Evolutionary conservation across 164 flowering plant genomes (phyloP).

Genomic region (Vitis riparia): DNA sequence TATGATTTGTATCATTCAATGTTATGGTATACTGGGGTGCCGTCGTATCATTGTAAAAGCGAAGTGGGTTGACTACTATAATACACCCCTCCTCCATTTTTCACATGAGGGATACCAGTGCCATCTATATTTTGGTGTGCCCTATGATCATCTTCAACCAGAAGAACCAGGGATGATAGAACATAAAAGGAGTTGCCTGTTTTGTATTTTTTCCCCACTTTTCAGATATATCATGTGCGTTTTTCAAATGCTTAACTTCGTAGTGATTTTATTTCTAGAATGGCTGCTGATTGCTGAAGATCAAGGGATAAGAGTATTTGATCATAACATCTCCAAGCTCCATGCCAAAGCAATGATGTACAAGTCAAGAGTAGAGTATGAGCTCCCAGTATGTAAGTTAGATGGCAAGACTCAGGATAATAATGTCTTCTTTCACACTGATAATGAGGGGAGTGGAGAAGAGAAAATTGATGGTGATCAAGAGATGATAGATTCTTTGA

Average conservation of each 20-base stretch:
- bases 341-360: conserved; percentile 20
- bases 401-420: not conserved
- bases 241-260: not conserved
- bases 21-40: not conserved
- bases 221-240: not conserved
- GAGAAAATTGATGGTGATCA: conserved; percentile 12
- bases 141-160: too few relatives aligned
- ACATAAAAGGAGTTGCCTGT: not conserved
- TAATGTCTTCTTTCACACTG: not conserved
- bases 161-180: not conserved
- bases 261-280: conserved; percentile 17
- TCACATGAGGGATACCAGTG: too few relatives aligned
- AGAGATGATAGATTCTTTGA: conserved; percentile 26
- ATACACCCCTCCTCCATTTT: not conserved
- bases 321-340: conserved; percentile 13
- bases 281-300: conserved; percentile 37
- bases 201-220: not conserved
- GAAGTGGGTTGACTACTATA: not conserved
- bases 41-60: not conserved
- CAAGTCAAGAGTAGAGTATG: conserved; percentile 15
- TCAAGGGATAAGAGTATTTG: conserved; percentile 31
- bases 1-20: not conserved
- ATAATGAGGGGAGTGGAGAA: not conserved
- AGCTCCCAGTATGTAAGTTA: conserved; percentile 4
- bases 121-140: too few relatives aligned